A percentile compares a stretch with the other conserved stretches of the same genome.
phyloP scores from a whole-genome alignment of 345 rosid species.

The Brassica nigra region DNA sequence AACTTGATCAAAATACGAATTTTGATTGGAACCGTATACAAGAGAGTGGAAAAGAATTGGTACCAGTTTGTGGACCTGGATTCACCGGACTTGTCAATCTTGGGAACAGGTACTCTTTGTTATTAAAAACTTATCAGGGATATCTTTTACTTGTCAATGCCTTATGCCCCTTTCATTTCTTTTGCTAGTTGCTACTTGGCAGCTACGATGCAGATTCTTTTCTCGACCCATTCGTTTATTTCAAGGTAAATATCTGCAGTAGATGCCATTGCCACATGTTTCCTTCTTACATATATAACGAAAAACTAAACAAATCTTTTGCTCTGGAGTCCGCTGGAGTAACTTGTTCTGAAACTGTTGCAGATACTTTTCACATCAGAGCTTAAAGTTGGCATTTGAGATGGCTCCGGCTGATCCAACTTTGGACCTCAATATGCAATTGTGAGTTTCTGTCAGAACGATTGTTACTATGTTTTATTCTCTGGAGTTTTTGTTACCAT shows the following conservation, averaged over 20 bases:
- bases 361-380: conserved; percentile 72
- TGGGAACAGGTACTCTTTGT: conserved; percentile 79
- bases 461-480: conserved; percentile 5
- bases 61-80: conserved; percentile 88
- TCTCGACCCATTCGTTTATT: conserved; percentile 73
- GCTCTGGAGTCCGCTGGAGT: neutral
- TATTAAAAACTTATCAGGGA: neutral
- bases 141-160: conserved; percentile 4
- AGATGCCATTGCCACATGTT: conserved; percentile 23
- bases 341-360: conserved; percentile 32
- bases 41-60: conserved; percentile 92
- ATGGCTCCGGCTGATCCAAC: conserved; percentile 98
- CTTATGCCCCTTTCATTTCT: conserved; percentile 30
- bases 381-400: conserved; percentile 75
- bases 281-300: conserved; percentile 6
- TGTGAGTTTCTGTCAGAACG: conserved; percentile 57
- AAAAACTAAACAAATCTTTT: neutral
- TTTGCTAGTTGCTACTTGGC: conserved; percentile 95
- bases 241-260: conserved; percentile 51
- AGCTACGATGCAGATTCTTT: conserved; percentile 93
- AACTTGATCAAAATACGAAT: conserved; percentile 96
- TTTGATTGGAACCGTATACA: conserved; percentile 99
- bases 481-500: conserved; percentile 12
- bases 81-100: conserved; percentile 96
- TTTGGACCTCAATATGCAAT: conserved; percentile 89